Conservation (phyloP, 164 flowering plant species). For the Litsea cubeba region DNA sequence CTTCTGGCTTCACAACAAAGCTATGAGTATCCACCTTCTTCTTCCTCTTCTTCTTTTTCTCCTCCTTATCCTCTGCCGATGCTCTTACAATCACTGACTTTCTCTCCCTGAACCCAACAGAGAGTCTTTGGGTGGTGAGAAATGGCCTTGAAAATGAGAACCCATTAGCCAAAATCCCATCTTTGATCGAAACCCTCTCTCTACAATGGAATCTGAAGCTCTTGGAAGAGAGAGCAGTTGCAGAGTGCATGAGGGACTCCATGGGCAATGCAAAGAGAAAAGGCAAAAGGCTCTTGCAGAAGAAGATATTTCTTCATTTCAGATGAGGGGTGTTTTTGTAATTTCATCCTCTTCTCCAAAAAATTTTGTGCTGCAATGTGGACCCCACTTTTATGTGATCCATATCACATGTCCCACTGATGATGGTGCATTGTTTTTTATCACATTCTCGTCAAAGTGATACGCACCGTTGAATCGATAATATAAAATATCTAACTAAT, state of each 20-base stretch:
- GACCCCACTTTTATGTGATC: no score
- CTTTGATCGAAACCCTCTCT: background rate
- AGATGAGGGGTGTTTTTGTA: no score
- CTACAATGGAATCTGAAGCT: slow-evolving; percentile 3
- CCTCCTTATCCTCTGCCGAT: background rate
- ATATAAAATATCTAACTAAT: no score
- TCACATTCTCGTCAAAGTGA: no score
- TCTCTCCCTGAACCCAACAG: slow-evolving; percentile 18
- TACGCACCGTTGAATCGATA: no score
- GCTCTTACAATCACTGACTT: slow-evolving; percentile 19
- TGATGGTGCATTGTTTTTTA: no score
- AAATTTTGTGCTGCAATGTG: no score
- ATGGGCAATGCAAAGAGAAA: slow-evolving; percentile 10
- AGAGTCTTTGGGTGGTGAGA: slow-evolving; percentile 19
- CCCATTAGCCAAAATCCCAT: slow-evolving; percentile 20
- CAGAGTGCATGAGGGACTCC: slow-evolving; percentile 28
- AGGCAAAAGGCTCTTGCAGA: no score
- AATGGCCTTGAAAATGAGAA: slow-evolving; percentile 14
- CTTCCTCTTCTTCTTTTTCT: slow-evolving; percentile 27
- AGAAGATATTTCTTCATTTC: no score
- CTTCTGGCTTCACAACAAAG: slow-evolving; percentile 59
- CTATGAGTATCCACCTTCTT: slow-evolving; percentile 51
- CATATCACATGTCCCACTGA: no score
- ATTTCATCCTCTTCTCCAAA: no score
- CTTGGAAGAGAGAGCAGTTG: slow-evolving; percentile 17